Base-by-base conservation (phyloP, 2,329 filamentous ascomycete genomes). In the Hymenoscyphus fructigenus region DNA sequence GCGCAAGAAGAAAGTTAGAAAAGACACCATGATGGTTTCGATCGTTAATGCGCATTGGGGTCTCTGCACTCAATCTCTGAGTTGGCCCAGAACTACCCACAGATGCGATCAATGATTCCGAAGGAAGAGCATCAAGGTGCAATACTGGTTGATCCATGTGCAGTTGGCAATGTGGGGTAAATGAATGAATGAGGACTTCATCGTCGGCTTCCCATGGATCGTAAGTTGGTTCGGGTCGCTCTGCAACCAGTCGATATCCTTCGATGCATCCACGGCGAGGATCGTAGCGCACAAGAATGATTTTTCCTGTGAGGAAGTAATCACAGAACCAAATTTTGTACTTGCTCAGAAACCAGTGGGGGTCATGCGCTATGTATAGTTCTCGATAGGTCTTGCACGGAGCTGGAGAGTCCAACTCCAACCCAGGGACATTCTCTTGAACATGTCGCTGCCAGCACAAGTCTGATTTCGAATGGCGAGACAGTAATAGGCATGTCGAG, bases 271-370 rank as follows among this genome's bases (percentile, higher is more conserved):
- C 90, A 55, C 86, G 82, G 3, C 85, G 79, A 57, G 87, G 84
- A 74, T 97, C 88, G 73, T 93, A 97, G 14, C 91, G 87, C n/a
- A 85, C 83, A 47, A 97, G 74, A 29, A 96, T 83, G 53, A 97
- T 77, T 74, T 90, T 90, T 0, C 93, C 93, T 1, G 85, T 88
- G 58, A 92, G 83, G 34, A 88, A 84, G 1, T 82, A 83, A 76
- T 97, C 92, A 65, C 87, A 85, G 73, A 97, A 94, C 93, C 93
- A 97, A 68, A 97, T 81, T 76, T 91, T 93, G 74, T 91, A 82
- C 60, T 85, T 87, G 0, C 91, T 83, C 0, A 97, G 81, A 73
- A 96, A 97, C 93, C 93, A 97, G 71, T 89, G 87, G 0, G 90
- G 89, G 68, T 95, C 85, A 75, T 95, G 91, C 23, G 88, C 83